phyloP scores from a whole-genome alignment of 805 yeast species.

The Myxozyma neglecta region DNA sequence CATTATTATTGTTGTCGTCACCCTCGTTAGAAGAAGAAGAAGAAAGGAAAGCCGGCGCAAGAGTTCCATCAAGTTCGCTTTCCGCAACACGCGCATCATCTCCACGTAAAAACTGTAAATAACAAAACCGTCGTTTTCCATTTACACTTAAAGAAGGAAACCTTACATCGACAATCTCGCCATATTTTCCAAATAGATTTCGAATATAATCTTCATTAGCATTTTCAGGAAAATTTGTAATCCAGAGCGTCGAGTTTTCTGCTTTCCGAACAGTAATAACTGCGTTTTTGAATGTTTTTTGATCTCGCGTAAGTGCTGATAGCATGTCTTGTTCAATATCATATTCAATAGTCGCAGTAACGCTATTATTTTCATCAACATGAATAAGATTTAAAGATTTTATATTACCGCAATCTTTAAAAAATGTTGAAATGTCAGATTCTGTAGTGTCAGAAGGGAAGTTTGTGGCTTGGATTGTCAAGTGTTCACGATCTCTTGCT shows the following conservation, averaged over 20 bases:
- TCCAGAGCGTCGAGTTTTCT: constrained; percentile 60
- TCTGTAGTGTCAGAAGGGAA: constrained; percentile 48
- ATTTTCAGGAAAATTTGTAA: constrained; percentile 69
- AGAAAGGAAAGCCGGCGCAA: constrained; percentile 11
- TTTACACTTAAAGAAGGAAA: constrained; percentile 62
- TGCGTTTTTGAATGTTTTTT: constrained; percentile 47
- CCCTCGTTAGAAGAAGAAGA: not conserved
- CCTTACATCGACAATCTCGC: constrained; percentile 52
- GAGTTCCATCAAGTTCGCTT: constrained; percentile 43
- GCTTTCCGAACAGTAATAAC: constrained; percentile 50
- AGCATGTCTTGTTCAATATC: constrained; percentile 48
- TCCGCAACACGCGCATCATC: constrained; percentile 51
- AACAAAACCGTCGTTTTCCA: constrained; percentile 67
- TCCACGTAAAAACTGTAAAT: constrained; percentile 54
- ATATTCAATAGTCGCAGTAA: constrained; percentile 62
- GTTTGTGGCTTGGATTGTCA: constrained; percentile 55
- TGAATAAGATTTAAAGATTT: constrained; percentile 30
- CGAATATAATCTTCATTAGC: constrained; percentile 46
- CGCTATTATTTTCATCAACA: constrained; percentile 16
- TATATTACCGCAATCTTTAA: constrained; percentile 63
- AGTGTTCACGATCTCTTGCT: constrained; percentile 50
- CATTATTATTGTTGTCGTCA: not conserved
- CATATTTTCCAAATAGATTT: constrained; percentile 45
- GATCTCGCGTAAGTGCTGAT: constrained; percentile 61
- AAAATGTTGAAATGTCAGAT: constrained; percentile 45